A percentile compares a stretch with the other conserved stretches of the same genome.
phyloP scores from a whole-genome alignment of 2,329 filamentous ascomycete species.

The Penicillium sp. region DNA sequence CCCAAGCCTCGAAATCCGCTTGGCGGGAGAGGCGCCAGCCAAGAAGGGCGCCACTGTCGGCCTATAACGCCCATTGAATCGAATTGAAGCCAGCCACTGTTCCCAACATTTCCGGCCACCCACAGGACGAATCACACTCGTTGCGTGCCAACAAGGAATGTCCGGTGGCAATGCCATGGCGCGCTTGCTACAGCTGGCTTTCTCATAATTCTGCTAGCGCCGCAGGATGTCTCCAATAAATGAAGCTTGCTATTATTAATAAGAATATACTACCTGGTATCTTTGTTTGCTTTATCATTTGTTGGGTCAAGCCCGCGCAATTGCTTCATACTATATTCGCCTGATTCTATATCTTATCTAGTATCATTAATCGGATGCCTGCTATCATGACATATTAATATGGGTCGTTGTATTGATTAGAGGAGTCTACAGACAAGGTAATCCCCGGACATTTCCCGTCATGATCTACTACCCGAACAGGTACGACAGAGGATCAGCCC shows the following conservation, averaged over 20 bases:
- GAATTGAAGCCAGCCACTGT: background rate
- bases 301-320: background rate
- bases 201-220: background rate
- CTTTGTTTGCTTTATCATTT: background rate
- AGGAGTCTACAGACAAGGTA: background rate
- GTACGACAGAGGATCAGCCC: constrained; percentile 2
- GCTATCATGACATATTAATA: background rate
- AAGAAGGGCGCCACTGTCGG: constrained; percentile 12
- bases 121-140: constrained; percentile 8
- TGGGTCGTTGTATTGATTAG: background rate
- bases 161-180: constrained; percentile 5
- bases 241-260: background rate
- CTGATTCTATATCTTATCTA: background rate
- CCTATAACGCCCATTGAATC: constrained; percentile 4
- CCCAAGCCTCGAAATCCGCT: background rate
- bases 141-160: background rate
- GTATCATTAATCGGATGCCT: background rate
- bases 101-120: constrained; percentile 9
- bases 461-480: constrained; percentile 17
- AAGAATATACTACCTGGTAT: background rate
- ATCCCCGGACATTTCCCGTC: background rate
- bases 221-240: background rate
- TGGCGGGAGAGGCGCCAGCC: constrained; percentile 23
- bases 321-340: background rate
- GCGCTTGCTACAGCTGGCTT: background rate